These are phyloP conservation scores for Corymbia maculata DNA, from an alignment of 345 rosid species.

Conservation along the genomic window DNA sequence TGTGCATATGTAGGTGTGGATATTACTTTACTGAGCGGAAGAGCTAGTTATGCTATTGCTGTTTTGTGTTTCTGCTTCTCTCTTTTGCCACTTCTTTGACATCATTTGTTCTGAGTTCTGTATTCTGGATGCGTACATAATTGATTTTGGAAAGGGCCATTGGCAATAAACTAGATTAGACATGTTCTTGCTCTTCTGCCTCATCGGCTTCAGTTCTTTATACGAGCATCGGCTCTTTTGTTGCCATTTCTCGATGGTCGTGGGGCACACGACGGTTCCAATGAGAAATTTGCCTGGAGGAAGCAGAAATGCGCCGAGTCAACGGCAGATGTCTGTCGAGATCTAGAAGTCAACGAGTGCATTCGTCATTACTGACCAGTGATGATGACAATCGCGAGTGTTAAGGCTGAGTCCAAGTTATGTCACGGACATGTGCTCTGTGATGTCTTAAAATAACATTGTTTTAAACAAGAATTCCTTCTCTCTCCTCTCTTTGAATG, in stretches of 20 bases:
- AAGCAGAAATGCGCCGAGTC: not conserved
- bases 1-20: not conserved
- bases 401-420: not conserved
- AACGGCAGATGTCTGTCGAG: not conserved
- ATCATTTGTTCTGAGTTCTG: not conserved
- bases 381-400: not conserved
- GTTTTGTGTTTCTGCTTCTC: not conserved
- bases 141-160: not conserved
- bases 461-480: not conserved
- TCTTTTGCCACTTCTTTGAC: not conserved
- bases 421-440: not conserved
- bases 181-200: not conserved
- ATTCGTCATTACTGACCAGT: not conserved
- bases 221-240: rapidly evolving
- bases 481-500: not conserved
- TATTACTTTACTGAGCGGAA: not conserved
- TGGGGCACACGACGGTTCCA: not conserved
- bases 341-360: not conserved
- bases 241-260: not conserved
- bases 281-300: not conserved
- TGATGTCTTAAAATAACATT: not conserved
- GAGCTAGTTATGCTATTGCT: not conserved
- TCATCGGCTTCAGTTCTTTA: not conserved
- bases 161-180: not conserved
- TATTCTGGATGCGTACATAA: not conserved